Percentiles rank a stretch among this genome's conserved stretches.
These are phyloP conservation scores for Pseudocohnilembus persalinus DNA, from an alignment of 169 alveolate species.

Conservation along the genomic window DNA sequence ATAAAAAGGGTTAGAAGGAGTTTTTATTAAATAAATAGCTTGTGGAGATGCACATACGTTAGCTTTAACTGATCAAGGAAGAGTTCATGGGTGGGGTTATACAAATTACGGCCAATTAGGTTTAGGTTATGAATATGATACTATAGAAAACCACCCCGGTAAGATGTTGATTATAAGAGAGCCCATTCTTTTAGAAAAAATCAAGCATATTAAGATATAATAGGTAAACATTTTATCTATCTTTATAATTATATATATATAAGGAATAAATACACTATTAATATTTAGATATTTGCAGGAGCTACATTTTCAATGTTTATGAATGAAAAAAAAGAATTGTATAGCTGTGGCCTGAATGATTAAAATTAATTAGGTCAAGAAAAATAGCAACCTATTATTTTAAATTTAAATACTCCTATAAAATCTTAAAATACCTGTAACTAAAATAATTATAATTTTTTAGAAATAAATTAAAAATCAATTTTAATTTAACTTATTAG, in stretches of 20 bases:
- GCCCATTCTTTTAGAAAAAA: conserved; percentile 3
- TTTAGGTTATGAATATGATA: conserved; percentile 24
- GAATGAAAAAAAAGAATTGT: conserved; percentile 14
- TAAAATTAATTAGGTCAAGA: conserved; percentile 13
- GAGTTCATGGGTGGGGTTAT: conserved; percentile 60
- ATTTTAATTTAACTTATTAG: background rate
- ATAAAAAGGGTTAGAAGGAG: conserved; percentile 20
- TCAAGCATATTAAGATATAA: background rate
- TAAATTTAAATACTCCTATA: conserved; percentile 1
- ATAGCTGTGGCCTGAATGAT: conserved; percentile 24
- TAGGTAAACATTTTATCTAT: background rate
- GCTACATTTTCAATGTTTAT: conserved; percentile 26
- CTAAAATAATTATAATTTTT: background rate
- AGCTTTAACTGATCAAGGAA: conserved; percentile 20
- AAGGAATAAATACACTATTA: background rate
- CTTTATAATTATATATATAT: background rate
- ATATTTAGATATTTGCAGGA: conserved; percentile 13
- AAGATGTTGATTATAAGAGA: background rate
- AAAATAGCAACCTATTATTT: conserved; percentile 9
- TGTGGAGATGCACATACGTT: conserved; percentile 64
- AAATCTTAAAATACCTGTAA: background rate
- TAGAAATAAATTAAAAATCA: background rate
- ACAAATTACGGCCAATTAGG: conserved; percentile 50
- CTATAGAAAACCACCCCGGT: conserved; percentile 12
- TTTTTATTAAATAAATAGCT: conserved; percentile 31